Evolutionary conservation across 371 early-diverging fungal species (phyloP), one percentile per base, ranked within the genome.

Genomic region (Smittium mucronatum): DNA sequence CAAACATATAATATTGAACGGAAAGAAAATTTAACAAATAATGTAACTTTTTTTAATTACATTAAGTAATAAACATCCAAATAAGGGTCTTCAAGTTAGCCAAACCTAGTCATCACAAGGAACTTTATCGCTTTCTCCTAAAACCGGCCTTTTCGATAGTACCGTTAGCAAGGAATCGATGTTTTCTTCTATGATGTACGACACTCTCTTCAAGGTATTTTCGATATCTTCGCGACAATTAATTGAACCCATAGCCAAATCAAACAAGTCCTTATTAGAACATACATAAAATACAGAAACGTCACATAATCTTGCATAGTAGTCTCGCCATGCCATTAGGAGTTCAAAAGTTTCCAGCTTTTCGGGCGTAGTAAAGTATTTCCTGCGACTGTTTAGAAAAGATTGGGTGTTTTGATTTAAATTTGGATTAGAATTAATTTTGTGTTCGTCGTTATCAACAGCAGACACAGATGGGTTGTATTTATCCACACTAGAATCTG

Each of bases 271-370:
- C 72, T 92, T 90, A 74, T 89, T 89, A 15, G 99, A 96, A 29
- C 94, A 72, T 1, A 97, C 91, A 74, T 91, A 98, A 1, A 88
- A 79, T 1, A 81, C 71, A 11, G 89, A 89, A 78, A 96, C 98
- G 79, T 98, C 98, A 72, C 94, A 93, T 2, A 90, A 86, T 67
- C 98, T 83, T 0, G 98, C 97, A 1, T 78, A 84, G 58, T 83
- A 82, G 78, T 98, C 98, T 36, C 98, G 84, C 98, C 70, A 70
- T n/a, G 16, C 26, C 66, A 59, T 32, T 8, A 70, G 63, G 0
- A 86, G 91, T 71, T 89, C 88, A 74, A 90, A 94, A 0, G 92
- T 93, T 0, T 87, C 88, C 34, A 91, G 57, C 26, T 70, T 28
- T 64, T 64, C 21, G 36, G 30, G 16, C 17, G 32, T 25, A n/a